Evolutionary conservation across 306 rosid species (phyloP).

Genomic region (Glycine tomentella): DNA sequence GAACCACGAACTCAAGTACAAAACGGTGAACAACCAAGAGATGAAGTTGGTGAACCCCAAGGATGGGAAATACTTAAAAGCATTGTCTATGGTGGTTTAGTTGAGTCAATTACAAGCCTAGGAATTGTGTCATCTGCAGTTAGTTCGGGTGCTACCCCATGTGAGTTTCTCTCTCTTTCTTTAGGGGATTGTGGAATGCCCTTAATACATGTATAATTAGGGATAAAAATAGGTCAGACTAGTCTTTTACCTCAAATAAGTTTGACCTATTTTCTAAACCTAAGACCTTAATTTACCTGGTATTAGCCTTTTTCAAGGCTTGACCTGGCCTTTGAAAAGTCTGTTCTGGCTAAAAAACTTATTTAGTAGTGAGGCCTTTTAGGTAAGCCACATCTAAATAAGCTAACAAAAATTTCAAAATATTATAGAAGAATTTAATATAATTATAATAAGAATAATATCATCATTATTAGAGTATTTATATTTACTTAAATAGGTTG

Average conservation of each 20-base stretch:
- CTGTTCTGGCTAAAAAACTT: not conserved
- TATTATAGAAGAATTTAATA: not conserved
- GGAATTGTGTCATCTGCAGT: constrained; percentile 86
- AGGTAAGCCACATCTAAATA: not conserved
- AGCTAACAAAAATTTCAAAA: not conserved
- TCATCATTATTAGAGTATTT: not conserved
- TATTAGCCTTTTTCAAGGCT: not conserved
- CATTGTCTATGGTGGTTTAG: constrained; percentile 78
- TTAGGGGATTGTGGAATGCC: not conserved
- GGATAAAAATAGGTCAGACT: not conserved
- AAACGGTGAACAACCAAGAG: constrained; percentile 32
- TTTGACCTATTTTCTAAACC: not conserved
- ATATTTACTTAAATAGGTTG: not conserved
- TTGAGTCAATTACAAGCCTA: constrained; percentile 77
- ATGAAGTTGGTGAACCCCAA: constrained; percentile 41
- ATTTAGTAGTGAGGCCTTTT: not conserved
- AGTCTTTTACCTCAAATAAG: not conserved
- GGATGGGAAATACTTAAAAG: constrained; percentile 68
- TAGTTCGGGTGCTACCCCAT: constrained; percentile 68
- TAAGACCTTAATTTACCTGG: not conserved
- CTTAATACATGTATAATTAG: not conserved
- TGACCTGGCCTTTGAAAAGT: not conserved
- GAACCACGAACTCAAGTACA: constrained; percentile 11
- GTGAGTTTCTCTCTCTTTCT: constrained; percentile 49
- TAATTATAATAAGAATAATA: not conserved